These are phyloP conservation scores for Lignosus rhinocerotis DNA, from an alignment of 1,284 basidiomycete species.

Conservation along the genomic window DNA sequence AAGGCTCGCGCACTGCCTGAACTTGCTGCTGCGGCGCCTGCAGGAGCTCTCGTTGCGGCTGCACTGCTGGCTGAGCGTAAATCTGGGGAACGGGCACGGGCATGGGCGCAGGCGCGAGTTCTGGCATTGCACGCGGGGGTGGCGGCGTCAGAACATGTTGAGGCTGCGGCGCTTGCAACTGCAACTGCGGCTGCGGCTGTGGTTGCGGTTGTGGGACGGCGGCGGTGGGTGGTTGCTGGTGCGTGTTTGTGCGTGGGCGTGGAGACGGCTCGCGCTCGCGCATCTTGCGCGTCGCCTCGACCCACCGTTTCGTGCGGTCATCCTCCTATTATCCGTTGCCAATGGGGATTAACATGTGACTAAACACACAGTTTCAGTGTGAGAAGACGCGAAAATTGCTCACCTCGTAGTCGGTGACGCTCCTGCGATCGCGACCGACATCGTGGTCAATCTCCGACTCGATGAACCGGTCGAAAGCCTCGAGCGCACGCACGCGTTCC, in stretches of 20 bases:
- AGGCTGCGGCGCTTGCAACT: conserved; percentile 2
- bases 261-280: conserved; percentile 22
- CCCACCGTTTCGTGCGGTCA: conserved; percentile 32
- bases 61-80: neutral
- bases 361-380: neutral
- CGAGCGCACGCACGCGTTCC: conserved; percentile 50
- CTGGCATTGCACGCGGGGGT: neutral
- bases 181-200: neutral
- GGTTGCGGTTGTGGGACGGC: neutral
- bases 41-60: conserved; percentile 1
- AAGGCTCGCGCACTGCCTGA: conserved; percentile 17
- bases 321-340: conserved; percentile 16
- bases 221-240: neutral
- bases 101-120: neutral
- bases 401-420: conserved; percentile 30
- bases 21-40: conserved; percentile 20
- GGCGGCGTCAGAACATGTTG: neutral
- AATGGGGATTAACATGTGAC: neutral
- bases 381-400: conserved; percentile 1
- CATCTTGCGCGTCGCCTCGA: conserved; percentile 28
- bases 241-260: neutral
- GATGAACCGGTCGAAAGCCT: conserved; percentile 56
- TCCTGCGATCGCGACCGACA: conserved; percentile 19
- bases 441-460: conserved; percentile 41
- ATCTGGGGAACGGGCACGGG: neutral